Percentiles rank a stretch among this genome's conserved stretches.
Evolutionary conservation across 768 basidiomycete species (phyloP).

Genomic region (Trametes maxima): DNA sequence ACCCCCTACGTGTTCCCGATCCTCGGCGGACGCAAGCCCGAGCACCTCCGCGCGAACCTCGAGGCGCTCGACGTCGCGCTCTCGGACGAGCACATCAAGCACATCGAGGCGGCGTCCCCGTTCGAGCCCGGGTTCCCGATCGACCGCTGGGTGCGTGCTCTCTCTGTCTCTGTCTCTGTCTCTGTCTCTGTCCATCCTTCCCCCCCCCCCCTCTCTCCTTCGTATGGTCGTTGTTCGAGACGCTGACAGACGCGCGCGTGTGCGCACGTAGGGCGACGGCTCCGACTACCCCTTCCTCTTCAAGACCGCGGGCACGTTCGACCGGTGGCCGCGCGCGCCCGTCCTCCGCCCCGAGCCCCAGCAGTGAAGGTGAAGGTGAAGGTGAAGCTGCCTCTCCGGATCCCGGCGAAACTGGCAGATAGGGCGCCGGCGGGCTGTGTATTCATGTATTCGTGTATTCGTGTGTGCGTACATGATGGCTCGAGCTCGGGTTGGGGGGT

Average conservation of each 20-base stretch:
- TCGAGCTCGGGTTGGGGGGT: no score
- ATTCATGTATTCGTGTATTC: no score
- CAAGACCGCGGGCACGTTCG: conserved; percentile 25
- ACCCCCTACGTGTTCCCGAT: conserved; percentile 54
- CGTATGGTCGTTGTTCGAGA: neutral
- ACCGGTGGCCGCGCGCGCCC: conserved; percentile 26
- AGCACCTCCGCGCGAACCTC: conserved; percentile 52
- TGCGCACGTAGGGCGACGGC: conserved; percentile 7
- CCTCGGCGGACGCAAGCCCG: conserved; percentile 53
- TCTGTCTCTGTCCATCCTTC: no score
- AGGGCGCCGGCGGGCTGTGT: no score
- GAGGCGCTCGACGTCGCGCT: conserved; percentile 52
- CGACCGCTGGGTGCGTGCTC: conserved; percentile 35
- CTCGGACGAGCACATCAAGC: conserved; percentile 47
- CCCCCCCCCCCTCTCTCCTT: neutral
- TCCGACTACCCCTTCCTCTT: conserved; percentile 3
- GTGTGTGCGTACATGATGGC: no score
- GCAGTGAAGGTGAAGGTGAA: no score
- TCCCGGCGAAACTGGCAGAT: no score
- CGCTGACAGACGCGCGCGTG: neutral
- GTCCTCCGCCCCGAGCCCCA: conserved; percentile 22
- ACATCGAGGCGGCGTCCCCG: conserved; percentile 44
- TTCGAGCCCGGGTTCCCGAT: conserved; percentile 52
- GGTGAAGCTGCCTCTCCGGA: no score
- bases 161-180: no score